These are phyloP conservation scores for Hericium erinaceus DNA, from an alignment of 768 basidiomycete genomes.

Conservation along the genomic window DNA sequence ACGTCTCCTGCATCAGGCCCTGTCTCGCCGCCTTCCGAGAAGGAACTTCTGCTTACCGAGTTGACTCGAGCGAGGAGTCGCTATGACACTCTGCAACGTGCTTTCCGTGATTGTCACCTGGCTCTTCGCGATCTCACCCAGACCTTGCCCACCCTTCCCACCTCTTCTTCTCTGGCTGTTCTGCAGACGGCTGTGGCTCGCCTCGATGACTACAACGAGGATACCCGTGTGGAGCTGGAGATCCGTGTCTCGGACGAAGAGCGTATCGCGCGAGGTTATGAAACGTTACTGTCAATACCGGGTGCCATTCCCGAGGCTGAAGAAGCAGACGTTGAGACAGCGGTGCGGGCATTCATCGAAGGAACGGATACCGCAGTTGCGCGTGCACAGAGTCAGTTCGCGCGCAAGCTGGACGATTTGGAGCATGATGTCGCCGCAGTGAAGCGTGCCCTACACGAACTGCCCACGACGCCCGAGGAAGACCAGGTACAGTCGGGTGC, in stretches of 20 bases:
- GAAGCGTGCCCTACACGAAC: conserved; percentile 49
- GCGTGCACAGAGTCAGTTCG: conserved; percentile 39
- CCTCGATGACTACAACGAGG: conserved; percentile 67
- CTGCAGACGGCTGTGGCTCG: conserved; percentile 48
- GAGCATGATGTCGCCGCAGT: conserved; percentile 68
- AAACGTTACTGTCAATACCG: conserved; percentile 53
- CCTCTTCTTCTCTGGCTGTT: conserved; percentile 18
- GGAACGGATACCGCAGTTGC: conserved; percentile 40
- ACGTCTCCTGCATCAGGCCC: too few relatives aligned
- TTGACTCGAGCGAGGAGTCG: conserved; percentile 38
- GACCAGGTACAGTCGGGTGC: conserved; percentile 6
- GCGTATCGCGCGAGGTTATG: conserved; percentile 55
- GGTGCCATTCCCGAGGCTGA: conserved; percentile 31
- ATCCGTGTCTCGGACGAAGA: conserved; percentile 68
- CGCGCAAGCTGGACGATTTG: conserved; percentile 58
- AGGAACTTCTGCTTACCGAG: conserved; percentile 32
- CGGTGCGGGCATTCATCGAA: conserved; percentile 47
- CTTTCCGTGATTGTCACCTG: conserved; percentile 62
- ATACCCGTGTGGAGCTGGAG: conserved; percentile 75
- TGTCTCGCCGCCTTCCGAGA: not conserved
- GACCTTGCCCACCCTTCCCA: conserved; percentile 19
- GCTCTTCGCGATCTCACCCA: conserved; percentile 51
- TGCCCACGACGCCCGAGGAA: conserved; percentile 14
- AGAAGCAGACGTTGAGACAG: conserved; percentile 33
- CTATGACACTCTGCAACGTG: conserved; percentile 51